phyloP scores from a whole-genome alignment of 116 monocot species.

The Cymodocea nodosa region DNA sequence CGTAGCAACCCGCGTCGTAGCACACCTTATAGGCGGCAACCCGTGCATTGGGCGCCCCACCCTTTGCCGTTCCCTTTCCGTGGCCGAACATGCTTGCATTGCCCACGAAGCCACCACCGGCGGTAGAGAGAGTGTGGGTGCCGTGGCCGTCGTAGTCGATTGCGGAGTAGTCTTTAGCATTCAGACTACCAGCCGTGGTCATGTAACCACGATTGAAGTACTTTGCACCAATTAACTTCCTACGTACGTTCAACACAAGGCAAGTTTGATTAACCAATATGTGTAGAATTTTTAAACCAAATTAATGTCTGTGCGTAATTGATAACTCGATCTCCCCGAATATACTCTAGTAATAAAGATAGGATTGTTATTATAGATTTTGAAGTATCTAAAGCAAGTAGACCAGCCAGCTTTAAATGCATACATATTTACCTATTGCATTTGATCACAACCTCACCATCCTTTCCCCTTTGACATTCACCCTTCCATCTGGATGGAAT shows the following conservation, averaged over 20 bases:
- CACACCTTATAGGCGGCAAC: constrained; percentile 47
- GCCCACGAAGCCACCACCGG: constrained; percentile 36
- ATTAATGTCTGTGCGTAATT: too few relatives aligned
- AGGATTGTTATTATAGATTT: too few relatives aligned
- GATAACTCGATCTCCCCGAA: too few relatives aligned
- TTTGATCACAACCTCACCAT: constrained; percentile 9
- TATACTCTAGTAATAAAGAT: too few relatives aligned
- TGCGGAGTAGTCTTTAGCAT: constrained; percentile 7
- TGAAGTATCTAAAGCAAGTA: too few relatives aligned
- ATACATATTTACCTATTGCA: constrained; percentile 70
- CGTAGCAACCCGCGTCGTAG: too few relatives aligned
- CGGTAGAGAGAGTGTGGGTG: constrained; percentile 64
- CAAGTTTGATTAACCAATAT: too few relatives aligned
- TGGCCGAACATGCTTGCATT: constrained; percentile 37
- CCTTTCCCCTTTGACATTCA: constrained; percentile 28
- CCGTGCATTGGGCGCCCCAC: constrained; percentile 40
- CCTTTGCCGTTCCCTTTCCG: constrained; percentile 56
- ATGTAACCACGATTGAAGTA: constrained; percentile 47
- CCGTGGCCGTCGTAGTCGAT: constrained; percentile 50
- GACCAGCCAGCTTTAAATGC: too few relatives aligned
- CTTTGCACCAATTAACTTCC: constrained; percentile 50
- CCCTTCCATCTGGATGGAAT: constrained; percentile 72
- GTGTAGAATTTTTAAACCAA: too few relatives aligned
- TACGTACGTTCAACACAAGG: too few relatives aligned
- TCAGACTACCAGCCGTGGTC: neutral